These are phyloP conservation scores for Fusarium denticulatum DNA, from an alignment of 2,329 filamentous ascomycete species.

Conservation along the genomic window DNA sequence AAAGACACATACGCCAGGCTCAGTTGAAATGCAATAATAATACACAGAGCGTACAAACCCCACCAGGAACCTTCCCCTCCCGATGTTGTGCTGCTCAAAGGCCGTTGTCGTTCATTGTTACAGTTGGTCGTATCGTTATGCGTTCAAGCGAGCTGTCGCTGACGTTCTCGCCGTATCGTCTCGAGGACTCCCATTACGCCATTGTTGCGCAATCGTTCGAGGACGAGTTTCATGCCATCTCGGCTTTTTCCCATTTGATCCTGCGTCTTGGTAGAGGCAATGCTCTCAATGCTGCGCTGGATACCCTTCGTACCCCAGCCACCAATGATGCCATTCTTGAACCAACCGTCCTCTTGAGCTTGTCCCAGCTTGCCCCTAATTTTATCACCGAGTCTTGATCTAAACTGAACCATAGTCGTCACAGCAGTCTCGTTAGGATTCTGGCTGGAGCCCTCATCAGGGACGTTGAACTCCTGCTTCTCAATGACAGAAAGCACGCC, in stretches of 20 bases:
- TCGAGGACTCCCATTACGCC: conserved; percentile 68
- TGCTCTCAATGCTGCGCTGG: conserved; percentile 80
- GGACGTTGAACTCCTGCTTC: conserved; percentile 72
- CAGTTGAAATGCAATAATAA: conserved; percentile 42
- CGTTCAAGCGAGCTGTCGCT: conserved; percentile 45
- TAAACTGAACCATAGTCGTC: conserved; percentile 77
- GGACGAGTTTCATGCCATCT: conserved; percentile 83
- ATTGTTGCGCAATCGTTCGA: conserved; percentile 73
- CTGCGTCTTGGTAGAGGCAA: conserved; percentile 80
- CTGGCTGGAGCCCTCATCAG: conserved; percentile 42
- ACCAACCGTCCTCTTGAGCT: conserved; percentile 59
- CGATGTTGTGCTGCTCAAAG: conserved; percentile 29
- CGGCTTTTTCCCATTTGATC: conserved; percentile 83
- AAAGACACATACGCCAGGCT: conserved; percentile 51
- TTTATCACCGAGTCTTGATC: conserved; percentile 76
- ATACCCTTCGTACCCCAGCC: conserved; percentile 76
- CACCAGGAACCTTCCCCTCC: conserved; percentile 10
- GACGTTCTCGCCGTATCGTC: conserved; percentile 59
- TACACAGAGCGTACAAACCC: conserved; percentile 46
- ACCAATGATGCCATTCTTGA: conserved; percentile 60
- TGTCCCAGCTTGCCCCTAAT: conserved; percentile 65
- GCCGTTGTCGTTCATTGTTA: conserved; percentile 42
- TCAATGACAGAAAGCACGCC: conserved; percentile 83
- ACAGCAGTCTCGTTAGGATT: conserved; percentile 68
- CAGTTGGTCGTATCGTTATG: conserved; percentile 28